phyloP scores from a whole-genome alignment of 2,329 filamentous ascomycete species.

The Myriosclerotinia scirpicola region DNA sequence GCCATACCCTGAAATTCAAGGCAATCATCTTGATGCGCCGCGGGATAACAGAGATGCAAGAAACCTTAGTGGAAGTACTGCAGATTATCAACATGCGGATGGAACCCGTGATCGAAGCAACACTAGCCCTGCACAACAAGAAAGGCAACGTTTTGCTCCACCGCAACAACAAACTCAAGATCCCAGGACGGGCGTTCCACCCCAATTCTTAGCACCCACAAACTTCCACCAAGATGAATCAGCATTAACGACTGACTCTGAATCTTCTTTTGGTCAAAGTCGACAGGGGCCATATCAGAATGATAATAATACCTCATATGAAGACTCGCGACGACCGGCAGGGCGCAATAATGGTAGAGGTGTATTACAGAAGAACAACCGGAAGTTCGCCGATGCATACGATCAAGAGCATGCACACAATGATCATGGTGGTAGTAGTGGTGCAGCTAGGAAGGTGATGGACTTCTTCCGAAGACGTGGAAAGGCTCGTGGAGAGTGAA shows the following conservation, averaged over 20 bases:
- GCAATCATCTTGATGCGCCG: conserved; percentile 33
- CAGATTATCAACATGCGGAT: conserved; percentile 32
- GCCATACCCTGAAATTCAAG: conserved; percentile 32
- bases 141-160: conserved; percentile 48
- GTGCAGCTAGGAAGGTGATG: conserved; percentile 90
- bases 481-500: conserved; percentile 53
- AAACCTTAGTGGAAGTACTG: conserved; percentile 33
- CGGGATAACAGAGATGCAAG: conserved; percentile 29
- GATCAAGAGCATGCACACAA: conserved; percentile 69
- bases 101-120: conserved; percentile 36
- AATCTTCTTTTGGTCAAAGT: conserved; percentile 37
- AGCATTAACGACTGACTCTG: conserved; percentile 37
- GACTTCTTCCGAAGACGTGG: conserved; percentile 93
- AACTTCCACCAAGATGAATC: conserved; percentile 38
- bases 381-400: conserved; percentile 84
- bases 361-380: conserved; percentile 80
- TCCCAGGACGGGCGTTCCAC: conserved; percentile 30
- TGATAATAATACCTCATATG: conserved; percentile 29
- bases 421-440: conserved; percentile 74
- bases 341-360: conserved; percentile 42
- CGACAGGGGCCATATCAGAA: conserved; percentile 28
- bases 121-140: conserved; percentile 39
- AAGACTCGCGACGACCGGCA: conserved; percentile 33
- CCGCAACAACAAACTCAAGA: conserved; percentile 41
- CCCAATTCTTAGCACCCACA: conserved; percentile 36